Percentiles rank a stretch among this genome's conserved stretches.
phyloP scores from a whole-genome alignment of 1,284 basidiomycete genomes.

The Lignosus rhinocerotis region DNA sequence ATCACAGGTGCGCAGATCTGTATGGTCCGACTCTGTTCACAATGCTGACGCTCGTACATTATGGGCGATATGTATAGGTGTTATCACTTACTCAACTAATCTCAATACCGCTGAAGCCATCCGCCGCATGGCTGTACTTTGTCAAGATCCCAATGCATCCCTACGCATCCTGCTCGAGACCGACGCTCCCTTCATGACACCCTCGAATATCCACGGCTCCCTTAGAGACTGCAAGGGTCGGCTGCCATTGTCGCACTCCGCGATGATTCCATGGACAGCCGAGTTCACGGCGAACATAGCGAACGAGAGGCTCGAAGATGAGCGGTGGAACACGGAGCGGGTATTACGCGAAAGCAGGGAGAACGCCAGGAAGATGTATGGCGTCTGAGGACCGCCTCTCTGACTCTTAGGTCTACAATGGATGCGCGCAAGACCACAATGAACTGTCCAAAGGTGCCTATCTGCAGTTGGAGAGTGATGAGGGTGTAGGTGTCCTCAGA shows the following conservation, averaged over 20 bases:
- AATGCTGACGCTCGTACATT: neutral
- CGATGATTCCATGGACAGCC: constrained; percentile 83
- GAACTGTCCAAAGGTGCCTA: constrained; percentile 10
- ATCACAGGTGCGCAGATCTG: constrained; percentile 55
- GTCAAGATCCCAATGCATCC: constrained; percentile 16
- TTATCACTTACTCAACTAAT: constrained; percentile 76
- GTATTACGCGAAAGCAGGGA: constrained; percentile 65
- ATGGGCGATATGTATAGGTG: constrained; percentile 44
- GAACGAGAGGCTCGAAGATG: constrained; percentile 33
- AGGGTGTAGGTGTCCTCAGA: constrained; percentile 4
- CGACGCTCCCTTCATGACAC: constrained; percentile 83
- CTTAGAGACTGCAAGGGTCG: constrained; percentile 54
- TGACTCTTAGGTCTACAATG: neutral
- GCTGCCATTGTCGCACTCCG: constrained; percentile 72
- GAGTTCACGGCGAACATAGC: constrained; percentile 63
- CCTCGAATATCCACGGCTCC: constrained; percentile 66
- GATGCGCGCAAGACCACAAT: constrained; percentile 6
- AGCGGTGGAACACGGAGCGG: constrained; percentile 50
- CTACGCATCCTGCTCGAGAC: constrained; percentile 77
- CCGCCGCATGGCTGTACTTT: constrained; percentile 44
- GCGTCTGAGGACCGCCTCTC: constrained; percentile 40
- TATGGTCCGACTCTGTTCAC: neutral
- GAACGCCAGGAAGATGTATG: constrained; percentile 67
- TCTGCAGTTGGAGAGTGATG: neutral
- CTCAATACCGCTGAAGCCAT: constrained; percentile 64